Conservation (phyloP, 1,284 basidiomycete genomes). For the Ceratobasidium papillatum region DNA sequence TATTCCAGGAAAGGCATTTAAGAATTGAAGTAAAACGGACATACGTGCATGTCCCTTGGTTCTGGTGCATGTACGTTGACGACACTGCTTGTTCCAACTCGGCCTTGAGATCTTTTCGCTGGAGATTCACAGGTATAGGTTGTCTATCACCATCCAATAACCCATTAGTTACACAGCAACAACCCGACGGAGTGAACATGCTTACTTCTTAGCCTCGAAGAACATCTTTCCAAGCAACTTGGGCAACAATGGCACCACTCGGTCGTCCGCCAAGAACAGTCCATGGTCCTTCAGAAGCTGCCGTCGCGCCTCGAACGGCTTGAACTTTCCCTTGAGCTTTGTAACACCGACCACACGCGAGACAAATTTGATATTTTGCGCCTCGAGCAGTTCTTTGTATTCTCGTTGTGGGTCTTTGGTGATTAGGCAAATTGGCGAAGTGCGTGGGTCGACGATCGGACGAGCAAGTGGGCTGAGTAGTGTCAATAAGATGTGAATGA, state of each 20-base stretch:
- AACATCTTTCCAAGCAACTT: constrained; percentile 88
- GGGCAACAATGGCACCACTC: constrained; percentile 88
- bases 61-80: constrained; percentile 93
- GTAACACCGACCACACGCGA: constrained; percentile 90
- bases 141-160: constrained; percentile 62
- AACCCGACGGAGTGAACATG: constrained; percentile 48
- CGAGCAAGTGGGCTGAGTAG: constrained; percentile 82
- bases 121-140: constrained; percentile 90
- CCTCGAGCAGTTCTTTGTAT: constrained; percentile 91
- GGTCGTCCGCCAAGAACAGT: constrained; percentile 92
- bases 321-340: constrained; percentile 93
- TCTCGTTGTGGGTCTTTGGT: constrained; percentile 95
- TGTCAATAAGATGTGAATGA: too few species aligned
- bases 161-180: neutral
- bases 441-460: constrained; percentile 83
- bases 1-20: neutral
- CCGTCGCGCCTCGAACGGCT: constrained; percentile 89
- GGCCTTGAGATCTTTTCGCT: constrained; percentile 84
- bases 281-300: constrained; percentile 88
- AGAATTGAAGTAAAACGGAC: constrained; percentile 51
- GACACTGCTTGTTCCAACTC: constrained; percentile 91
- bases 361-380: constrained; percentile 85
- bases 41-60: constrained; percentile 89
- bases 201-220: constrained; percentile 93
- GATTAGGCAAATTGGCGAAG: constrained; percentile 84